Evolutionary conservation across 768 basidiomycete genomes (phyloP), one percentile per base, ranked within the genome.

Genomic region (Saitozyma sp.): DNA sequence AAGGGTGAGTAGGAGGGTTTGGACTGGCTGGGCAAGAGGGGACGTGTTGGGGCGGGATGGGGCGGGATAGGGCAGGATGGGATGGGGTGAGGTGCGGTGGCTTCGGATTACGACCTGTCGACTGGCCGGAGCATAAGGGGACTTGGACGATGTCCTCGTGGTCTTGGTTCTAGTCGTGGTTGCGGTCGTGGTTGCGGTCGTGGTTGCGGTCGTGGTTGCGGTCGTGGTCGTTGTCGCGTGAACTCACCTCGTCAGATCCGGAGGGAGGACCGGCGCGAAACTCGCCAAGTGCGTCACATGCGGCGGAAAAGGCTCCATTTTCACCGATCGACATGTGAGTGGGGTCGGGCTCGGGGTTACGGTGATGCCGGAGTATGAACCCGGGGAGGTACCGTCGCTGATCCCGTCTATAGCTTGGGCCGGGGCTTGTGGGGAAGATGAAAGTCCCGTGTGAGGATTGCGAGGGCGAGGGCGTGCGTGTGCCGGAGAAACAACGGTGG

Each of bases 251-350:
- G 29, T 29, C 29, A 29, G 92, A 38, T 86, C 88, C 54, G 95
- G 95, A 42, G 91, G 88, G 9, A 87, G 87, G 67, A 87, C 88
- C 16, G 87, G 83, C 62, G 88, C 89, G n/a, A 92, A 93, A 75
- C 87, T 91, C 7, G 92, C 89, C 76, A 81, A 85, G 51, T 98
- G 95, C 76, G 81, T 83, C 29, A 86, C 76, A 64, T 98, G 95
- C 71, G 86, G 88, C 48, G 94, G 92, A 9, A 89, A 88, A 79
- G 92, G 92, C 16, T 57, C 63, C n/a, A 65, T 77, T 11, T 63
- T 76, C 20, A 70, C 68, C 14, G 74, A 80, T 50, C 65, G 79
- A 17, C 73, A 75, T 68, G 80, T 80, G 51, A 67, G 80, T 75
- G 29, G 19, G 43, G 11, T 17, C 13, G 37, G 11, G 45, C n/a